Evolutionary conservation across 495 filamentous ascomycete genomes (phyloP).

Genomic region (Tuber umbilicatum): DNA sequence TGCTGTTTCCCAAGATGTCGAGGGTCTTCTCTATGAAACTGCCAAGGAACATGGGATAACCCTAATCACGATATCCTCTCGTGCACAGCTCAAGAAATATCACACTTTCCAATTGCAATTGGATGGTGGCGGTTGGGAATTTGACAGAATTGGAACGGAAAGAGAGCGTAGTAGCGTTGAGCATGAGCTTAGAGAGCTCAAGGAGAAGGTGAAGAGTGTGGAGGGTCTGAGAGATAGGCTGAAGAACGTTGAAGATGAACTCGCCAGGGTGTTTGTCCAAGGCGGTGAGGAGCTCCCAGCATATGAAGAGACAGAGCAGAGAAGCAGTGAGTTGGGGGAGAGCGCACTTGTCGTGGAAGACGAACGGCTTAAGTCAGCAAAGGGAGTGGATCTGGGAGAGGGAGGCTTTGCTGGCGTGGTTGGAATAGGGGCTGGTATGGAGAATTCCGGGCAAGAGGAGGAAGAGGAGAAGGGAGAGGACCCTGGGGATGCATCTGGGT

Average conservation of each 20-base stretch:
- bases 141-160: slow-evolving; percentile 87
- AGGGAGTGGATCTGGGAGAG: slow-evolving; percentile 13
- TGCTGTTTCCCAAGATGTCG: slow-evolving; percentile 88
- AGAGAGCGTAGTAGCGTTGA: slow-evolving; percentile 86
- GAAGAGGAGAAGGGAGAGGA: slow-evolving; percentile 8
- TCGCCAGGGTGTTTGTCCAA: slow-evolving; percentile 56
- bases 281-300: slow-evolving; percentile 35
- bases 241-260: slow-evolving; percentile 65
- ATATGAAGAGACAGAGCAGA: slow-evolving; percentile 37
- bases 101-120: slow-evolving; percentile 84
- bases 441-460: slow-evolving; percentile 8
- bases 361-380: slow-evolving; percentile 14
- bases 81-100: slow-evolving; percentile 88
- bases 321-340: slow-evolving; percentile 28
- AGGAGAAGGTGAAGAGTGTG: slow-evolving; percentile 69
- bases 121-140: slow-evolving; percentile 64
- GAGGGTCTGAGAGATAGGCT: slow-evolving; percentile 74
- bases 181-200: slow-evolving; percentile 76
- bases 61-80: slow-evolving; percentile 80
- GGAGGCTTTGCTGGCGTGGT: not conserved
- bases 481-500: not conserved
- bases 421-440: not conserved
- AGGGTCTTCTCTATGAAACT: slow-evolving; percentile 84
- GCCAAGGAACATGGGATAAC: slow-evolving; percentile 82
- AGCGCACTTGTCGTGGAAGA: slow-evolving; percentile 11